Conservation (phyloP, 345 rosid genomes). For the Nasturtium officinale region DNA sequence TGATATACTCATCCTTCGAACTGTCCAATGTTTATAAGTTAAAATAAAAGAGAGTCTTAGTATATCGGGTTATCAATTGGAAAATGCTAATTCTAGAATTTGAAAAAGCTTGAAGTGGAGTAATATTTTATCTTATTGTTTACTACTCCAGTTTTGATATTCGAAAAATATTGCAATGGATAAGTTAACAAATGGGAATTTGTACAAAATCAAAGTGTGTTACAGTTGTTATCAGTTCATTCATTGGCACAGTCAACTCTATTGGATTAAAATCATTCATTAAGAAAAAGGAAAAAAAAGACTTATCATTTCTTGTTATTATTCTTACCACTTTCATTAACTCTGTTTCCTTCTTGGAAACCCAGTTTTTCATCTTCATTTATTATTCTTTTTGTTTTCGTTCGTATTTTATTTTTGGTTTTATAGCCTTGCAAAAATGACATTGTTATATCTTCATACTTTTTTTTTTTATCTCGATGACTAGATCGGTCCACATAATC, state of each 20-base stretch:
- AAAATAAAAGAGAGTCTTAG: too few relatives aligned
- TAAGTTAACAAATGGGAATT: not conserved
- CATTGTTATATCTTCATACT: not conserved
- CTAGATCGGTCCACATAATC: conserved; percentile 1
- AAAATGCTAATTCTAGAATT: not conserved
- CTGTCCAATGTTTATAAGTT: too few relatives aligned
- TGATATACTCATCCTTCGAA: too few relatives aligned
- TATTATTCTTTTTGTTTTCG: conserved; percentile 35
- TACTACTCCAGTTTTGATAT: not conserved
- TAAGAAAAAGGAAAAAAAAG: too few relatives aligned
- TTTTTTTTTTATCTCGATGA: not conserved
- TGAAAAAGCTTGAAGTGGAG: not conserved
- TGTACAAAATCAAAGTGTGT: conserved; percentile 9
- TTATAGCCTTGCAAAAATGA: conserved; percentile 7
- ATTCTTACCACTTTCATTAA: conserved; percentile 1
- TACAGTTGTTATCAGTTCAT: conserved; percentile 21
- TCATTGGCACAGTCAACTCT: not conserved
- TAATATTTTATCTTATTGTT: not conserved
- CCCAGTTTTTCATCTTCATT: conserved; percentile 25
- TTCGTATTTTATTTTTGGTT: conserved; percentile 8
- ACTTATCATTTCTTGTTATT: not conserved
- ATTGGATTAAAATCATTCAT: not conserved
- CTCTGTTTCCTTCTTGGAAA: conserved; percentile 39
- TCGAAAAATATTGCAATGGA: not conserved
- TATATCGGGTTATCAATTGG: too few relatives aligned